These are phyloP conservation scores for Penstemon newberryi DNA, from an alignment of 257 asterid genomes.

Conservation along the genomic window DNA sequence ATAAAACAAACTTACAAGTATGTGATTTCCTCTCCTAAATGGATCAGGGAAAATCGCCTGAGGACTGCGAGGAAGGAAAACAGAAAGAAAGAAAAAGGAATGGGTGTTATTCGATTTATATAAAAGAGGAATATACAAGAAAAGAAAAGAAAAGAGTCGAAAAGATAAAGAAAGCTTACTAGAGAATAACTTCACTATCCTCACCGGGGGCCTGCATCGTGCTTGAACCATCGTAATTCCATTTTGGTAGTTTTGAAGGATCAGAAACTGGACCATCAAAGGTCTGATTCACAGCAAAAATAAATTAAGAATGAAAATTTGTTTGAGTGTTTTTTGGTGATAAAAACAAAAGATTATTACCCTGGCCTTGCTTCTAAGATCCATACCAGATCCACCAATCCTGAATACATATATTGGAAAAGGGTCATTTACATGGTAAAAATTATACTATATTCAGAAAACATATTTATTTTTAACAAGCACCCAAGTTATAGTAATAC, in stretches of 20 bases:
- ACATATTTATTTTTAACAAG: background rate
- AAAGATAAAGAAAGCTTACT: conserved; percentile 29
- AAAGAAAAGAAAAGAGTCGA: background rate
- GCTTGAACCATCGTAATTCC: conserved; percentile 59
- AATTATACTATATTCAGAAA: too few species aligned
- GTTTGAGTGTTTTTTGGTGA: background rate
- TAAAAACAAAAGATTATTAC: conserved; percentile 24
- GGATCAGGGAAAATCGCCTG: conserved; percentile 60
- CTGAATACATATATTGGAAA: conserved; percentile 16
- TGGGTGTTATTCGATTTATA: background rate
- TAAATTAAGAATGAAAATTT: background rate
- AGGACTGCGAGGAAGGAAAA: conserved; percentile 35
- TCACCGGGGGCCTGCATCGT: conserved; percentile 58
- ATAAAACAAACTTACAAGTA: conserved; percentile 36
- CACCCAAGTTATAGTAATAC: background rate
- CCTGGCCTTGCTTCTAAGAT: conserved; percentile 53
- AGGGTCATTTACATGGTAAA: background rate
- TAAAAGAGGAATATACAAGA: background rate
- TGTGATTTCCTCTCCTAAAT: conserved; percentile 54
- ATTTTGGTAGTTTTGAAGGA: conserved; percentile 55
- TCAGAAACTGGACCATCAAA: conserved; percentile 41
- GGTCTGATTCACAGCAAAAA: conserved; percentile 34
- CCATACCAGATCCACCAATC: conserved; percentile 57
- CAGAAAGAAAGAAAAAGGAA: background rate
- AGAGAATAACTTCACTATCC: conserved; percentile 58